These are phyloP conservation scores for Metschnikowia kofuensis DNA, from an alignment of 805 yeast genomes.

Conservation along the genomic window DNA sequence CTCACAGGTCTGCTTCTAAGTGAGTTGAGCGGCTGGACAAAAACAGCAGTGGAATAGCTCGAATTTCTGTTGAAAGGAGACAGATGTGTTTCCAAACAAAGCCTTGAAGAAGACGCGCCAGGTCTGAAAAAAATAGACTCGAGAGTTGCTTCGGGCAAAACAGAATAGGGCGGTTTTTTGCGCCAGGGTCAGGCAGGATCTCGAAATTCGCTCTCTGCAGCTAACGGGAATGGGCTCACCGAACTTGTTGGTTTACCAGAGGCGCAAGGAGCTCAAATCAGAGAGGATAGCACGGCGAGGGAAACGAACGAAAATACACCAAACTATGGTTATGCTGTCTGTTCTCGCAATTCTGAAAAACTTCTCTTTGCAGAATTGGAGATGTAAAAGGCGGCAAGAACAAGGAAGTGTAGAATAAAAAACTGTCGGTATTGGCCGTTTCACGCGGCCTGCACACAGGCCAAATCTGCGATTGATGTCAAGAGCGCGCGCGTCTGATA, in stretches of 20 bases:
- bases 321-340: too few species aligned
- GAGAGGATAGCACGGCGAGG: too few species aligned
- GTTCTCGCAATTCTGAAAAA: too few species aligned
- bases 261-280: not conserved
- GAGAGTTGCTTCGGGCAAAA: not conserved
- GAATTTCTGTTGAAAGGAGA: too few species aligned
- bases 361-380: too few species aligned
- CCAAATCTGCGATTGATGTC: not conserved
- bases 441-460: not conserved
- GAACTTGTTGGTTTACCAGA: not conserved
- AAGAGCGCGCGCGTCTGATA: slow-evolving; percentile 1
- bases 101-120: not conserved
- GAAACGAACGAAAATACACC: too few species aligned
- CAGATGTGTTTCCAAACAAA: too few species aligned
- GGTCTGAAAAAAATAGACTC: not conserved
- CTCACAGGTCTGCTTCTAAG: too few species aligned
- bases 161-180: not conserved
- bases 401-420: not conserved
- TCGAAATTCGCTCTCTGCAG: not conserved
- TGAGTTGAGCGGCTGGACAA: not conserved
- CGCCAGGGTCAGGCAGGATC: not conserved
- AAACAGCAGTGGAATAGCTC: not conserved
- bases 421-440: not conserved
- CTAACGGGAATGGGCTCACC: not conserved
- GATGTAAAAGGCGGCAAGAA: too few species aligned